Conservation (phyloP, 2,329 filamentous ascomycete genomes). For the Hypoxylon sp. region DNA sequence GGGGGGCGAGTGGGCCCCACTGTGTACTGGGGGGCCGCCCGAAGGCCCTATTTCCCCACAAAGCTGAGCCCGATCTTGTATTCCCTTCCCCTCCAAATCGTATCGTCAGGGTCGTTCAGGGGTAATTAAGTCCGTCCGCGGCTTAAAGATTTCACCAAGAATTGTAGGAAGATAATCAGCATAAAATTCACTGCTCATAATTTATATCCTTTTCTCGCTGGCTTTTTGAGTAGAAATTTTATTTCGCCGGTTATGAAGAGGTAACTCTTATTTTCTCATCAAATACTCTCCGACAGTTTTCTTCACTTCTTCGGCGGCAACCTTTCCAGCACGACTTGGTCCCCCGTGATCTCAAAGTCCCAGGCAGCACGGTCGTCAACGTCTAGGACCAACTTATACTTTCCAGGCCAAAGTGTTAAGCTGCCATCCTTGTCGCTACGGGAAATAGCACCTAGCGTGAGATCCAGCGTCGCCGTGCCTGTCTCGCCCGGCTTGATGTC, state of each 20-base stretch:
- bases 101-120: too few species aligned
- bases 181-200: not conserved
- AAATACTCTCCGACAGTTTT: not conserved
- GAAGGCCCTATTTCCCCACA: too few species aligned
- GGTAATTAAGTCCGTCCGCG: too few species aligned
- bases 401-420: constrained; percentile 65
- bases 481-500: constrained; percentile 53
- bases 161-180: too few species aligned
- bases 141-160: too few species aligned
- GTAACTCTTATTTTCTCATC: not conserved
- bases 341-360: constrained; percentile 62
- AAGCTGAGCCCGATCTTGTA: too few species aligned
- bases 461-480: constrained; percentile 52
- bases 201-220: not conserved
- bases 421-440: constrained; percentile 64
- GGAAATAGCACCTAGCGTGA: constrained; percentile 63
- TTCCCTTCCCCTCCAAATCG: too few species aligned
- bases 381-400: constrained; percentile 63
- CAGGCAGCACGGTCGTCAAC: constrained; percentile 55
- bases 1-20: too few species aligned
- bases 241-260: too few species aligned
- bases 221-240: not conserved
- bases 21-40: too few species aligned
- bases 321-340: constrained; percentile 57
- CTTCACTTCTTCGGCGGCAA: constrained; percentile 39